A percentile compares a stretch with the other conserved stretches of the same genome.
Evolutionary conservation across 768 basidiomycete genomes (phyloP).

Genomic region (Leccinum rimulosum): DNA sequence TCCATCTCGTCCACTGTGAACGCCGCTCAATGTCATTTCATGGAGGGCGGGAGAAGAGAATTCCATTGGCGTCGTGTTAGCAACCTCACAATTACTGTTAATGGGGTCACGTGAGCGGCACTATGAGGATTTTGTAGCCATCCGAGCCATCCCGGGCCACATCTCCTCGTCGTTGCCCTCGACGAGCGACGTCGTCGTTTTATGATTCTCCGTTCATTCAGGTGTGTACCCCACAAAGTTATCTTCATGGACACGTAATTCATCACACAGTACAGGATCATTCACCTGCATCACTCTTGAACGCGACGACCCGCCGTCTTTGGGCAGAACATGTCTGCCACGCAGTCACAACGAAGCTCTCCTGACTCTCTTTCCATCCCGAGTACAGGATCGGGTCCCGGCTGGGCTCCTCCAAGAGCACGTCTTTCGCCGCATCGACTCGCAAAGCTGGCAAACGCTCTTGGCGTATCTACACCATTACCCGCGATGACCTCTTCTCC

Average conservation of each 20-base stretch:
- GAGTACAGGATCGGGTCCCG: constrained; percentile 7
- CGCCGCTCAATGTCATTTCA: background rate
- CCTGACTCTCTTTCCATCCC: constrained; percentile 9
- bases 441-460: constrained; percentile 81
- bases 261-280: constrained; percentile 2
- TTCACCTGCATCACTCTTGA: constrained; percentile 2
- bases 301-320: constrained; percentile 4
- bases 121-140: constrained; percentile 13
- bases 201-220: background rate
- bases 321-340: constrained; percentile 4
- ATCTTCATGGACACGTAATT: background rate
- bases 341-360: constrained; percentile 18
- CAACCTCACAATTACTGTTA: background rate
- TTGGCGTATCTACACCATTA: constrained; percentile 74
- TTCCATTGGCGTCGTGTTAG: constrained; percentile 2
- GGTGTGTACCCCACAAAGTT: too few species aligned
- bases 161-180: constrained; percentile 9
- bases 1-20: background rate
- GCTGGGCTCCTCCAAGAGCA: constrained; percentile 65
- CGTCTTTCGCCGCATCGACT: constrained; percentile 76
- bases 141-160: background rate
- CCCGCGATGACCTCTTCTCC: constrained; percentile 42
- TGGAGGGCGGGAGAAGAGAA: background rate
- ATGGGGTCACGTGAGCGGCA: constrained; percentile 18
- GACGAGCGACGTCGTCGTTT: background rate